phyloP scores from a whole-genome alignment of 768 basidiomycete species.

The Trametes villosa region DNA sequence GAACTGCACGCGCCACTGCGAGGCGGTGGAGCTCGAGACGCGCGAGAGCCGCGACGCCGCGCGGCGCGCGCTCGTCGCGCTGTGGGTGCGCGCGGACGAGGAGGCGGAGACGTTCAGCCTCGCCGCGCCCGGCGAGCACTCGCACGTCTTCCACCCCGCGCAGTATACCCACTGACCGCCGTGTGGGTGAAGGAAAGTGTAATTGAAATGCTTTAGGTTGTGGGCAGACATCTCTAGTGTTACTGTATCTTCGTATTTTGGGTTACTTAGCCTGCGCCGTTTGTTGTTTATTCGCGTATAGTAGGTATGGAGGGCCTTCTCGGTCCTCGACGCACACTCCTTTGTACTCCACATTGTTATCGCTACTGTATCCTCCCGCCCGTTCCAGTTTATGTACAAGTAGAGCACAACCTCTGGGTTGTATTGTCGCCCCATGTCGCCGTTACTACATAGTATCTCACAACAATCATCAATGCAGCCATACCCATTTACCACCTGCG shows the following conservation, averaged over 20 bases:
- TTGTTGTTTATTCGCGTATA: not conserved
- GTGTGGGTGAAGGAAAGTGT: too few relatives aligned
- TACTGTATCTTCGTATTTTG: not conserved
- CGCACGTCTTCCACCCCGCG: conserved; percentile 13
- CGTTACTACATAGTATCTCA: not conserved
- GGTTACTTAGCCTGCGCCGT: too few relatives aligned
- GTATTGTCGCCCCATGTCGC: not conserved
- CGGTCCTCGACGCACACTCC: not conserved
- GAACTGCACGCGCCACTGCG: conserved; percentile 26
- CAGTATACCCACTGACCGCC: too few relatives aligned
- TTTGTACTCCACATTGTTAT: not conserved
- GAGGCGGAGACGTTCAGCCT: conserved; percentile 16
- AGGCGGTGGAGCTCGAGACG: conserved; percentile 24
- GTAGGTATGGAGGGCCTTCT: not conserved
- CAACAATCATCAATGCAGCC: too few relatives aligned
- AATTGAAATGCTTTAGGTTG: too few relatives aligned
- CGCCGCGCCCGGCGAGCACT: conserved; percentile 14
- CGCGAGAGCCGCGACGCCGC: conserved; percentile 22
- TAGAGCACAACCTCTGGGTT: not conserved
- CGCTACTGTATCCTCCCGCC: not conserved
- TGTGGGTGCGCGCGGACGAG: conserved; percentile 24
- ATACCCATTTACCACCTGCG: too few relatives aligned
- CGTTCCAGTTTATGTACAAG: not conserved
- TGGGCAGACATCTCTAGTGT: not conserved
- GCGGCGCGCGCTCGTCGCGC: conserved; percentile 24